Evolutionary conservation across 352 stramenopile species (phyloP), one percentile per base, ranked within the genome.

Genomic region (Globisporangium spiculum): DNA sequence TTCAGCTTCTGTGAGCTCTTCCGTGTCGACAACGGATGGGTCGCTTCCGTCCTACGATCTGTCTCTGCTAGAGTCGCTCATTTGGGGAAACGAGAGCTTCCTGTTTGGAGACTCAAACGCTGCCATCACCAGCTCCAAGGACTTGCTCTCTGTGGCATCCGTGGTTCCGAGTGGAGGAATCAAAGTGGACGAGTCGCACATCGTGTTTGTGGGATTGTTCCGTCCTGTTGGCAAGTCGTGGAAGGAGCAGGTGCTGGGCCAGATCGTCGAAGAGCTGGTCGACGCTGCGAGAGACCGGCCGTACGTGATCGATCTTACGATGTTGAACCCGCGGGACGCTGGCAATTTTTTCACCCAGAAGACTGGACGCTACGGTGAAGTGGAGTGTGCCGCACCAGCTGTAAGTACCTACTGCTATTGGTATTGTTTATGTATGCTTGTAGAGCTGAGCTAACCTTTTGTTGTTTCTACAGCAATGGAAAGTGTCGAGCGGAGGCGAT

Each of bases 61-160:
- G n/a, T 87, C 81, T 27, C 61, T 88, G n/a, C 63, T 93, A 4
- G 81, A 93, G 68, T 75, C 72, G 62, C 77, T 93, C 0, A 79
- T 89, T 36, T 91, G 80, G 79, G 83, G 83, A 48, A 93, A 91
- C 55, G 72, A 83, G n/a, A 88, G 78, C 60, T 83, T 75, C 65
- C 74, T 86, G 24, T 63, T 83, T 52, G 73, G 75, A 34, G 76
- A 84, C 59, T 79, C 67, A 55, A 73, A 75, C 24, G 76, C 76
- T 12, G 61, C 69, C 0, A 68, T 72, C 7, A 77, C 50, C 4
- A 66, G 59, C 7, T 30, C 66, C 3, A 27, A 56, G 34, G 61
- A 75, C 32, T 36, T 78, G 36, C 73, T 80, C 59, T 78, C 63
- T 0, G 78, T 59, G 16, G 77, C 72, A 20, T 71, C 78, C 1